Evolutionary conservation across 129 eudicot species (phyloP).

Genomic region (Flaveria trinervia): DNA sequence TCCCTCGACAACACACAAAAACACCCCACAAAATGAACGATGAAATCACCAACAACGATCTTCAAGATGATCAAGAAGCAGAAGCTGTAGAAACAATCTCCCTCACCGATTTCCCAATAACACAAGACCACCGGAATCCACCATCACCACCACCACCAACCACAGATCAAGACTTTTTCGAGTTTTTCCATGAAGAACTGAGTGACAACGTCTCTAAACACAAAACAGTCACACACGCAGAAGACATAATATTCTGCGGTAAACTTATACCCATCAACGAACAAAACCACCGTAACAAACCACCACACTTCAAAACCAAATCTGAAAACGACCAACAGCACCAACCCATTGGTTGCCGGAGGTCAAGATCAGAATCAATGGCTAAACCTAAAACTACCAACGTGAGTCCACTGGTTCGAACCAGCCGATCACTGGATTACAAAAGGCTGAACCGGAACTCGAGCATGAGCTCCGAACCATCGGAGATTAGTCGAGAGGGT

Average conservation of each 20-base stretch:
- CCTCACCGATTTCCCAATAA: slow-evolving; percentile 50
- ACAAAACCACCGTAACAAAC: slow-evolving; percentile 13
- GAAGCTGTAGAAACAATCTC: slow-evolving; percentile 51
- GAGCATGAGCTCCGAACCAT: slow-evolving; percentile 41
- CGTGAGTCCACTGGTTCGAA: slow-evolving; percentile 25
- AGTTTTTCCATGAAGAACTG: slow-evolving; percentile 43
- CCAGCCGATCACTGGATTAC: slow-evolving; percentile 55
- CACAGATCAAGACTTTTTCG: slow-evolving; percentile 46
- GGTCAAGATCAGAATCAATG: slow-evolving; percentile 51
- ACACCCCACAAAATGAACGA: slow-evolving; percentile 27
- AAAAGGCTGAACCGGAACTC: slow-evolving; percentile 46
- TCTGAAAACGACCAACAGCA: background rate
- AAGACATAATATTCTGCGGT: slow-evolving; percentile 76
- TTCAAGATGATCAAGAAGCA: slow-evolving; percentile 25
- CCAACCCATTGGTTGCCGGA: slow-evolving; percentile 26
- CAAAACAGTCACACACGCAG: slow-evolving; percentile 59
- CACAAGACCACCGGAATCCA: background rate
- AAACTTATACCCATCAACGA: slow-evolving; percentile 58
- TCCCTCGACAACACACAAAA: slow-evolving; percentile 21
- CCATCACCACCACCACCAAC: slow-evolving; percentile 24
- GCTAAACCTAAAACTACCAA: slow-evolving; percentile 23
- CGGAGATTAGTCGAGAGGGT: slow-evolving; percentile 34
- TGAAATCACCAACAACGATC: slow-evolving; percentile 13
- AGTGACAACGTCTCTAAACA: slow-evolving; percentile 4
- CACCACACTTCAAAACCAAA: background rate